These are phyloP conservation scores for Dictyostelium discoideum DNA, from an alignment of 78 protist species.

Conservation along the genomic window DNA sequence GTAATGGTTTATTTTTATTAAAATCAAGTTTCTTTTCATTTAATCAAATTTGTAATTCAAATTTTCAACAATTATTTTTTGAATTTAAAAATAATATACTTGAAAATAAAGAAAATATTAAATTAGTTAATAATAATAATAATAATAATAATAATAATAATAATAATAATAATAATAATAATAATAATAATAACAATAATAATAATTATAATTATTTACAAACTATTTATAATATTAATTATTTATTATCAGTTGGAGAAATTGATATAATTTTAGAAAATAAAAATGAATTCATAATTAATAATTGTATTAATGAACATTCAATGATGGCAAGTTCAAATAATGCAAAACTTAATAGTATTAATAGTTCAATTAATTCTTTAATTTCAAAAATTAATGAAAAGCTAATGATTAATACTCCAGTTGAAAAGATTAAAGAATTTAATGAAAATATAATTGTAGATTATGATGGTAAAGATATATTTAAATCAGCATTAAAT, in stretches of 20 bases:
- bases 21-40: background rate
- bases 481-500: background rate
- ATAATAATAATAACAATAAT: background rate
- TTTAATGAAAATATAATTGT: background rate
- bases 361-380: background rate
- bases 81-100: background rate
- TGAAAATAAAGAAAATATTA: background rate
- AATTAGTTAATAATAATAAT: background rate
- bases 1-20: background rate
- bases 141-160: too few species aligned
- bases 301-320: background rate
- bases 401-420: background rate
- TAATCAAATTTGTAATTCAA: background rate
- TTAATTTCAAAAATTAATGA: background rate
- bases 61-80: background rate
- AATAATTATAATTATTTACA: background rate
- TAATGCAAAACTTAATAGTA: background rate
- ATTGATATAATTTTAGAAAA: background rate
- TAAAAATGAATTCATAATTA: background rate
- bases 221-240: background rate
- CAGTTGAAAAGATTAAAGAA: background rate
- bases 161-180: too few species aligned
- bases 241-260: constrained; percentile 1
- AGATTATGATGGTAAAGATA: background rate
- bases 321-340: background rate